These are phyloP conservation scores for Trichoderma harzianum DNA, from an alignment of 2,329 filamentous ascomycete genomes.

Conservation along the genomic window DNA sequence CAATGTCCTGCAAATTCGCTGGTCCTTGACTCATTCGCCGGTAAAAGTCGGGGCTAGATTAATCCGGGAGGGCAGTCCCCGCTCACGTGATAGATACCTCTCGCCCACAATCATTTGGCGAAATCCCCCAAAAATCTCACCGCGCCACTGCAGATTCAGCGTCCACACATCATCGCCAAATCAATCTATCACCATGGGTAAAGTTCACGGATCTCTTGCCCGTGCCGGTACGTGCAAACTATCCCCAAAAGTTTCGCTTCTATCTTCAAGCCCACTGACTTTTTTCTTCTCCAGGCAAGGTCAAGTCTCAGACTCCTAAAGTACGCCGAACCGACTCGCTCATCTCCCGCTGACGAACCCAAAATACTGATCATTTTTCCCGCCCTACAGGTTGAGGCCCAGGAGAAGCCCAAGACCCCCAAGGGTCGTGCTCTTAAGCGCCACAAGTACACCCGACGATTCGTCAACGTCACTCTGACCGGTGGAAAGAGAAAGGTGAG, in stretches of 20 bases:
- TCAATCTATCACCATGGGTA: conserved; percentile 68
- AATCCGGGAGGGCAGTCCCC: conserved; percentile 36
- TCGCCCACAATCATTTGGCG: conserved; percentile 39
- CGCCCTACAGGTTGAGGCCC: conserved; percentile 66
- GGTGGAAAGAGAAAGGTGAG: conserved; percentile 97
- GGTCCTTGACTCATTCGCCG: conserved; percentile 3
- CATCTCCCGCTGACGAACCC: conserved; percentile 24
- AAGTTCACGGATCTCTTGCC: conserved; percentile 90
- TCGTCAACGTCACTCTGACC: conserved; percentile 96
- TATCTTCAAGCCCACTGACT: conserved; percentile 21
- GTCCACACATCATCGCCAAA: conserved; percentile 38
- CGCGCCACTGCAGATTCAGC: conserved; percentile 31
- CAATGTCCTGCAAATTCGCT: neutral
- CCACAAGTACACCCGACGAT: conserved; percentile 92
- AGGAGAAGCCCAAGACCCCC: conserved; percentile 95
- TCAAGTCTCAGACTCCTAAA: conserved; percentile 95
- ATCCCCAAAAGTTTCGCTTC: conserved; percentile 5
- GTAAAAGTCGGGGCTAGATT: conserved; percentile 20
- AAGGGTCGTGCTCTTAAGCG: conserved; percentile 98
- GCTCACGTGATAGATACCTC: conserved; percentile 38
- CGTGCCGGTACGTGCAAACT: conserved; percentile 59
- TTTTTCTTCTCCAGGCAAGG: conserved; percentile 76
- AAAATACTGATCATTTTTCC: conserved; percentile 30
- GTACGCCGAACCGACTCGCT: conserved; percentile 48
- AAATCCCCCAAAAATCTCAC: conserved; percentile 36